These are phyloP conservation scores for Syzygium malaccense DNA, from an alignment of 441 rosid species.

Conservation along the genomic window DNA sequence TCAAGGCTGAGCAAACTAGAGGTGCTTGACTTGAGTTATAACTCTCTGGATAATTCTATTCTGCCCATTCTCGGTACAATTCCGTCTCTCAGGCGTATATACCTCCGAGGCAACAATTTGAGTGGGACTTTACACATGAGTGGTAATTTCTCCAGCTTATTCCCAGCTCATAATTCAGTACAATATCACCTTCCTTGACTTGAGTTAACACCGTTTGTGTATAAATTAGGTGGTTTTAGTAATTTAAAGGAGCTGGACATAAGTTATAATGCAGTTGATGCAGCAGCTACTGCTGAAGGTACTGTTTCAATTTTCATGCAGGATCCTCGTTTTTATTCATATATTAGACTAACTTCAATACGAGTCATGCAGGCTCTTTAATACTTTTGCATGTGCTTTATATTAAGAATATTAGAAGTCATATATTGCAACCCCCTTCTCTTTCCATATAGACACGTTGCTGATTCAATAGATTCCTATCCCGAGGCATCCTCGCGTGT, in stretches of 20 bases:
- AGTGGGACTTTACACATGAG: no score
- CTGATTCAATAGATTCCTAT: background rate
- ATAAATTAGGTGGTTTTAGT: background rate
- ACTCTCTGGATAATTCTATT: background rate
- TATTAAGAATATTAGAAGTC: background rate
- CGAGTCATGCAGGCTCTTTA: accelerated
- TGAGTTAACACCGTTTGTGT: accelerated
- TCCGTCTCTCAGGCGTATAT: background rate
- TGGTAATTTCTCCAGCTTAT: background rate
- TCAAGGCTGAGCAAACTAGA: background rate
- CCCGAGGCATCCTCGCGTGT: accelerated
- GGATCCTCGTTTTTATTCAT: no score
- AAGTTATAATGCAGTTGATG: accelerated
- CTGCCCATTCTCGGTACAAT: background rate
- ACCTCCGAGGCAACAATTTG: no score
- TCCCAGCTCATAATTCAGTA: accelerated
- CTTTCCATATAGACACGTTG: background rate
- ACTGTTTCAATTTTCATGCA: accelerated
- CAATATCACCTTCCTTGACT: background rate
- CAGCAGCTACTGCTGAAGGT: background rate
- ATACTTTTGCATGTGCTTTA: background rate
- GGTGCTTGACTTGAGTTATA: accelerated
- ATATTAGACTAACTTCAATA: background rate
- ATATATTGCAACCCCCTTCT: background rate
- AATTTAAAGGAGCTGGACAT: background rate